Conservation (phyloP, 306 rosid genomes). For the Ziziphus jujuba region DNA sequence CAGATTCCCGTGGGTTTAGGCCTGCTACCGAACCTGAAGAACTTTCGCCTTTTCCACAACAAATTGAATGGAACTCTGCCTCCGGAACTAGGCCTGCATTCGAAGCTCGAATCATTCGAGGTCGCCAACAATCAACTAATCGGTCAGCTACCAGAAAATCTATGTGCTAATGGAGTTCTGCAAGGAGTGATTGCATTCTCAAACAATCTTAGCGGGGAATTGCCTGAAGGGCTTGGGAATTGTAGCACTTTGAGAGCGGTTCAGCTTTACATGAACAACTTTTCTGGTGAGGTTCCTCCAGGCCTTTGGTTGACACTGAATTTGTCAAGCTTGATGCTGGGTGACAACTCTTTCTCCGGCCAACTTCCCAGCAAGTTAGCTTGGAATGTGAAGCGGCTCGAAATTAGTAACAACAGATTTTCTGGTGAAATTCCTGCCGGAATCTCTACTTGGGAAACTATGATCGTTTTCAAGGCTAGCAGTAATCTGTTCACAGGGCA, state of each 20-base stretch:
- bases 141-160: constrained; percentile 67
- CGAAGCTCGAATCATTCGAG: constrained; percentile 59
- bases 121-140: constrained; percentile 55
- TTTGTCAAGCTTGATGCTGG: constrained; percentile 54
- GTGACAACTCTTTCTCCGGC: constrained; percentile 69
- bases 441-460: constrained; percentile 36
- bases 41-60: constrained; percentile 52
- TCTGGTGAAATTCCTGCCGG: constrained; percentile 62
- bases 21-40: constrained; percentile 33
- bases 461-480: constrained; percentile 65
- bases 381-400: constrained; percentile 55
- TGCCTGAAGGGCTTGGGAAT: constrained; percentile 60
- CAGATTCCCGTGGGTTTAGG: constrained; percentile 63
- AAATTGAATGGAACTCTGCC: constrained; percentile 77
- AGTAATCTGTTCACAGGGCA: constrained; percentile 64
- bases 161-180: constrained; percentile 57
- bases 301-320: constrained; percentile 60
- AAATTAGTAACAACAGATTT: constrained; percentile 63
- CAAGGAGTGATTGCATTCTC: constrained; percentile 54
- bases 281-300: constrained; percentile 69
- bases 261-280: constrained; percentile 48
- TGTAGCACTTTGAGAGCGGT: constrained; percentile 47
- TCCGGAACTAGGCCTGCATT: constrained; percentile 59
- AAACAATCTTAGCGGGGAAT: constrained; percentile 51
- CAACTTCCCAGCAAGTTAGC: constrained; percentile 54